phyloP scores from a whole-genome alignment of 2,329 filamentous ascomycete species.

The Ascochyta koolunga region DNA sequence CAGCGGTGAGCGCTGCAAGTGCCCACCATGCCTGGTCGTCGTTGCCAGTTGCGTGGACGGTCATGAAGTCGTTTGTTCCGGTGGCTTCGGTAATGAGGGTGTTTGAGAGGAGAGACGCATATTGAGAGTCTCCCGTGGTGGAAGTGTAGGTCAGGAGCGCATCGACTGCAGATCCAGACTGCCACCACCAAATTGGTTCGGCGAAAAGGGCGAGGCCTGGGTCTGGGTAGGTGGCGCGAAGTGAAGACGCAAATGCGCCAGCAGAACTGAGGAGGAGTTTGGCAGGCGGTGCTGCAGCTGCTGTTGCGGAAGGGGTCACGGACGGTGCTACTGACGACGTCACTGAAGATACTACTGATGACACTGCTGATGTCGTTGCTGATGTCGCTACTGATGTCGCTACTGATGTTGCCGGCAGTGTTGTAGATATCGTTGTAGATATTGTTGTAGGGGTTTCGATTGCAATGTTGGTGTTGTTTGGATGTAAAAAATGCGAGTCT shows the following conservation, averaged over 20 bases:
- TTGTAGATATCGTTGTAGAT: background rate
- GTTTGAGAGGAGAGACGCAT: conserved; percentile 42
- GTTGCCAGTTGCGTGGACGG: conserved; percentile 59
- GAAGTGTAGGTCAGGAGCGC: conserved; percentile 48
- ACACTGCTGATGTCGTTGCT: background rate
- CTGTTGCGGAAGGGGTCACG: background rate
- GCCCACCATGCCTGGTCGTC: conserved; percentile 78
- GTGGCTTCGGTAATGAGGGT: conserved; percentile 36
- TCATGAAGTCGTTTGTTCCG: conserved; percentile 47
- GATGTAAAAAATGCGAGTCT: conserved; percentile 1
- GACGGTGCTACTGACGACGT: background rate
- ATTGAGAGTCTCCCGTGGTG: conserved; percentile 50
- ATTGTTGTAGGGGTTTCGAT: background rate
- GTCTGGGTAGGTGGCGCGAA: conserved; percentile 27
- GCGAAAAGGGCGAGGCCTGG: conserved; percentile 27
- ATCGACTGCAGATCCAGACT: conserved; percentile 35
- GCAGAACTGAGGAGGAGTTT: conserved; percentile 22
- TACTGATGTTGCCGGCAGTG: background rate
- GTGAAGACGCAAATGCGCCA: conserved; percentile 21
- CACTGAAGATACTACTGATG: background rate
- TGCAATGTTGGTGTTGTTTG: background rate
- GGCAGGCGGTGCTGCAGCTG: conserved; percentile 6
- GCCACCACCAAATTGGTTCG: conserved; percentile 39
- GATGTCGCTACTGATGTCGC: background rate
- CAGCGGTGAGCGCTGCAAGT: conserved; percentile 68